Percentiles rank a stretch among this genome's conserved stretches.
phyloP scores from a whole-genome alignment of 768 basidiomycete genomes.

The Mrakia hoshinonis region DNA sequence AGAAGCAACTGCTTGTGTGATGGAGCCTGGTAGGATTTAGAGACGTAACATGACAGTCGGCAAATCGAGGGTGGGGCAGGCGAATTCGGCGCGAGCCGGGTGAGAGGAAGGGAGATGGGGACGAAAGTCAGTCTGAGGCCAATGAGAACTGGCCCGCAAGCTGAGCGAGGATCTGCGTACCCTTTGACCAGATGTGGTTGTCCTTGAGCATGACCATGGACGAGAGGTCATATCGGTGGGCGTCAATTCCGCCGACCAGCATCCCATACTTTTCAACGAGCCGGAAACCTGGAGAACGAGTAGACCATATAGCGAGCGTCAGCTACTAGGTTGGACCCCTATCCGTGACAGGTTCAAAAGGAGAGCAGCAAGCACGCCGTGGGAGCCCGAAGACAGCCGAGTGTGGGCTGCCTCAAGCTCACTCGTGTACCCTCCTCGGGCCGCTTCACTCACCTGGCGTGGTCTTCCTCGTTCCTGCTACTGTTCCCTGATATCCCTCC shows the following conservation, averaged over 20 bases:
- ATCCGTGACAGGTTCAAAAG: background rate
- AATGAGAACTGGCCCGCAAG: too few relatives aligned
- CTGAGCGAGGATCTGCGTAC: slow-evolving; percentile 44
- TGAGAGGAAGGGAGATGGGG: slow-evolving; percentile 1
- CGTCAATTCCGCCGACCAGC: slow-evolving; percentile 92
- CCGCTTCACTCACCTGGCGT: slow-evolving; percentile 67
- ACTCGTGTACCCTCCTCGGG: too few relatives aligned
- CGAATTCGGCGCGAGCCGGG: background rate
- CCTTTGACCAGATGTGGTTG: slow-evolving; percentile 96
- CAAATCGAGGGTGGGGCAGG: background rate
- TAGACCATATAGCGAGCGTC: background rate
- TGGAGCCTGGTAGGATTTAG: slow-evolving; percentile 59
- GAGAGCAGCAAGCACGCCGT: background rate
- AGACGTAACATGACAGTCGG: too few relatives aligned
- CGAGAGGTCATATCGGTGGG: slow-evolving; percentile 91
- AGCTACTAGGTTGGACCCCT: background rate
- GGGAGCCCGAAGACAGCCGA: too few relatives aligned
- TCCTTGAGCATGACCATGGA: slow-evolving; percentile 99
- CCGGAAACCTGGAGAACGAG: slow-evolving; percentile 58
- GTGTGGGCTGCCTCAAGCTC: too few relatives aligned
- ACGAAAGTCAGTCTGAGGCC: background rate
- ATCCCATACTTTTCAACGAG: slow-evolving; percentile 98
- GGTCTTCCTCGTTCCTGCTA: slow-evolving; percentile 95
- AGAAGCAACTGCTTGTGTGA: slow-evolving; percentile 72
- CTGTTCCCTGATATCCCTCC: slow-evolving; percentile 72